phyloP scores from a whole-genome alignment of 2,329 filamentous ascomycete species.

The Coniella vitis region DNA sequence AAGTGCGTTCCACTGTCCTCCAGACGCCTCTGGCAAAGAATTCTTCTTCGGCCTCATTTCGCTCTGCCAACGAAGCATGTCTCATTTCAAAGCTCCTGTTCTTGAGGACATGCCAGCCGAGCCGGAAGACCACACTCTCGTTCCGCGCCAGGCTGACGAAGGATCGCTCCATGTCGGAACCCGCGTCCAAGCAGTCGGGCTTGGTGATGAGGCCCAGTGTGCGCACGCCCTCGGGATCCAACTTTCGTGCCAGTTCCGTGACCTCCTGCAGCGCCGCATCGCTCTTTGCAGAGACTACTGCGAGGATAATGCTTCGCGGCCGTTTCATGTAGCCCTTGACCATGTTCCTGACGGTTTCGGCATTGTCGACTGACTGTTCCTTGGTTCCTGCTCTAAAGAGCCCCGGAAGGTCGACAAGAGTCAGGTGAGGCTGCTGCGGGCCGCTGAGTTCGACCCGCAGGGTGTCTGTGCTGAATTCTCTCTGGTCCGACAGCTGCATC shows the following conservation, averaged over 20 bases:
- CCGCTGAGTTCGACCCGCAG: conserved; percentile 35
- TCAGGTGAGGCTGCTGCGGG: conserved; percentile 39
- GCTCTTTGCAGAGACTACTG: conserved; percentile 41
- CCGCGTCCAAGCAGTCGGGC: conserved; percentile 28
- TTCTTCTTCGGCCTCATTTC: neutral
- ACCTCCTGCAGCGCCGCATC: conserved; percentile 51
- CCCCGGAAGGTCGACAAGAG: conserved; percentile 46
- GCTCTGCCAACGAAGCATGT: neutral
- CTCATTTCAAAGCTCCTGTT: conserved; percentile 28
- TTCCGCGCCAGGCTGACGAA: conserved; percentile 26
- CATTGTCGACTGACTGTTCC: conserved; percentile 26
- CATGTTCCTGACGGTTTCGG: conserved; percentile 33
- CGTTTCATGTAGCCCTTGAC: conserved; percentile 45
- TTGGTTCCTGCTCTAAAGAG: conserved; percentile 30
- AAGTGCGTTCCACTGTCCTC: conserved; percentile 28
- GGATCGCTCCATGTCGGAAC: conserved; percentile 23
- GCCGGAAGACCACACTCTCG: conserved; percentile 25
- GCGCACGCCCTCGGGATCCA: conserved; percentile 25
- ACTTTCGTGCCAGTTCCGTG: conserved; percentile 26
- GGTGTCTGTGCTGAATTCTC: conserved; percentile 32
- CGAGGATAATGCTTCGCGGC: conserved; percentile 46
- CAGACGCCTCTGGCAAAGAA: conserved; percentile 23
- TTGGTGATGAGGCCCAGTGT: conserved; percentile 46
- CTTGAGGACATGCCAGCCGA: conserved; percentile 33
- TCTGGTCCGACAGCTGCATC: conserved; percentile 36